Evolutionary conservation across 2,329 filamentous ascomycete genomes (phyloP), one percentile per base, ranked within the genome.

Genomic region (Helotiales sp.): DNA sequence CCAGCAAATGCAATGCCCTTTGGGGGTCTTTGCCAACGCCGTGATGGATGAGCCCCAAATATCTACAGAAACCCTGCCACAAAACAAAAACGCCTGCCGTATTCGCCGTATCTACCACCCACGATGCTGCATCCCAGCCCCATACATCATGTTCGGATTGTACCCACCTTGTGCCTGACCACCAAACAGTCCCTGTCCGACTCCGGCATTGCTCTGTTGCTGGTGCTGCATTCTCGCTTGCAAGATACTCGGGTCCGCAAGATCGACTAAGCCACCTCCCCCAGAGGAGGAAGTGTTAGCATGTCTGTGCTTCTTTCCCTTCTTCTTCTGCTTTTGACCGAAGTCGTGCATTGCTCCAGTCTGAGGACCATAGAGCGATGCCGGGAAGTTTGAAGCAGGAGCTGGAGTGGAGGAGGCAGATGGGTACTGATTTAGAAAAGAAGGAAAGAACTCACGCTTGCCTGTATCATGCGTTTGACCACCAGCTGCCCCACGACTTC

Each of bases 281-380:
- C 90, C 90, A 87, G 92, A 96, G 87, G 93, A 98, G 90, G 93
- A 96, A 93, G 93, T 97, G 91, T 97, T 96, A 95, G 92, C 93
- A 88, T 97, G 93, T 88, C 93, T 96, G 85, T 97, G 93, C 91
- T 97, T 97, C 87, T 96, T 97, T 83, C 92, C 92, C 91, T 96
- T 96, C 87, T 96, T 97, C 89, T 96, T 96, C 86, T 96, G 92
- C 88, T 96, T 96, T 81, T 90, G 88, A 80, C 89, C 89, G 80
- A 88, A 87, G 76, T 96, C 92, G 87, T 93, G 90, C 81, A 91
- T 91, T 79, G 86, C 85, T 81, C 89, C 90, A 81, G 89, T 81
- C 80, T 90, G 89, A 74, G 86, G 82, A 79, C 89, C 90, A 82
- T 96, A 96, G 82, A 95, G 90, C 84, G 90, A 90, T 84, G 85